Percentiles rank a stretch among this genome's conserved stretches.
These are phyloP conservation scores for Lentinula aciculospora DNA, from an alignment of 768 basidiomycete genomes.

Conservation along the genomic window DNA sequence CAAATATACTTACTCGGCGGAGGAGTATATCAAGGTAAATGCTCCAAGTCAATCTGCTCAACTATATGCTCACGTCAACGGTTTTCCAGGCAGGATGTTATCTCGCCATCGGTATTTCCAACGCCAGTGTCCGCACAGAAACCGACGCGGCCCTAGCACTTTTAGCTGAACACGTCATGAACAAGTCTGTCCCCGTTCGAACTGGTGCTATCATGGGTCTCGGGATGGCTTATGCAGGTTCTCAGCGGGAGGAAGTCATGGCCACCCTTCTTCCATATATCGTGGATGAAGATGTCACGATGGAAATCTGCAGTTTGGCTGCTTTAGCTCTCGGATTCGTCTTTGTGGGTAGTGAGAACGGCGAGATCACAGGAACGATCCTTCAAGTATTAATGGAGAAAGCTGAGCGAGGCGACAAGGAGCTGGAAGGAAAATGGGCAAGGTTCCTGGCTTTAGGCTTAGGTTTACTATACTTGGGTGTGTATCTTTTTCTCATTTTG, in stretches of 20 bases:
- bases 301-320: constrained; percentile 85
- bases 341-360: constrained; percentile 92
- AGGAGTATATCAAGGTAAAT: constrained; percentile 88
- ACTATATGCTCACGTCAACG: neutral
- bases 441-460: constrained; percentile 87
- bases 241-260: constrained; percentile 82
- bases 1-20: constrained; percentile 94
- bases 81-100: constrained; percentile 74
- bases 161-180: constrained; percentile 84
- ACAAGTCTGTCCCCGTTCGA: constrained; percentile 77
- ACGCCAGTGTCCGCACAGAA: constrained; percentile 85
- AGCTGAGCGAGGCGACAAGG: constrained; percentile 54
- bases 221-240: constrained; percentile 92
- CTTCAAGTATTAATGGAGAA: constrained; percentile 89
- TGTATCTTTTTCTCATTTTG: constrained; percentile 11
- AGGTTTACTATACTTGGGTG: constrained; percentile 87
- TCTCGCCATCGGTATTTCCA: constrained; percentile 90
- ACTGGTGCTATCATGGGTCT: constrained; percentile 89
- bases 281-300: constrained; percentile 74
- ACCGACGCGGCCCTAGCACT: constrained; percentile 90
- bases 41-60: neutral
- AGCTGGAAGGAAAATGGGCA: constrained; percentile 90
- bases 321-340: constrained; percentile 91
- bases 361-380: constrained; percentile 85
- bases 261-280: constrained; percentile 74